A percentile compares a stretch with the other conserved stretches of the same genome.
Evolutionary conservation across 345 rosid species (phyloP).

Genomic region (Ceriops zippeliana): DNA sequence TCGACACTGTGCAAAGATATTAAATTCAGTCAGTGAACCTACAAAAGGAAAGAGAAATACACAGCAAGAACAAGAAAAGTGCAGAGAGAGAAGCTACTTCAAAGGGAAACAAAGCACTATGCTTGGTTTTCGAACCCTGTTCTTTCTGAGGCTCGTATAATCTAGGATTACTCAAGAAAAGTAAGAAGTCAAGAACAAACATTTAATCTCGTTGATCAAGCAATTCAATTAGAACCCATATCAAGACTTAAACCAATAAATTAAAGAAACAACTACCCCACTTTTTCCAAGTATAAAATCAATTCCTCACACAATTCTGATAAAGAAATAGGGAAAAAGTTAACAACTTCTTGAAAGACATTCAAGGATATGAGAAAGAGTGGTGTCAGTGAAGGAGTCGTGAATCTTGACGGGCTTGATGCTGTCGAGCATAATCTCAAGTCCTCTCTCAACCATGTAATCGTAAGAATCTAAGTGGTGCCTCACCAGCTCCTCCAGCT

Average conservation of each 20-base stretch:
- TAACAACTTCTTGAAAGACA: no score
- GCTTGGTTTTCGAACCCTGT: conserved; percentile 32
- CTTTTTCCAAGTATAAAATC: no score
- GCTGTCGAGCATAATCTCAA: conserved; percentile 57
- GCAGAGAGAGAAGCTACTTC: conserved; percentile 45
- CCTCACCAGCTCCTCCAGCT: conserved; percentile 56
- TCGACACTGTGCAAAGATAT: conserved; percentile 55
- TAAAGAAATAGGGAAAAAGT: no score
- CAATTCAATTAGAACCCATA: no score
- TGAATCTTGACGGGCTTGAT: conserved; percentile 54
- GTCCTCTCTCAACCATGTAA: conserved; percentile 74
- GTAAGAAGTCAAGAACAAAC: conserved; percentile 54
- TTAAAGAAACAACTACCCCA: not conserved
- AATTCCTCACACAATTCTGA: no score
- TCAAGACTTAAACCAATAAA: not conserved
- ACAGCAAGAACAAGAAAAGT: not conserved
- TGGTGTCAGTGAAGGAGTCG: conserved; percentile 41
- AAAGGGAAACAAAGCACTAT: conserved; percentile 49
- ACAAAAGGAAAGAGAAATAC: not conserved
- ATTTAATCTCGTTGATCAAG: not conserved
- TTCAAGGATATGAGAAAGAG: conserved; percentile 64
- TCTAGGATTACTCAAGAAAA: conserved; percentile 55
- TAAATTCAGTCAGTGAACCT: conserved; percentile 2
- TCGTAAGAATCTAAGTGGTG: conserved; percentile 87
- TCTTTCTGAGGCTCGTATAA: conserved; percentile 61